Evolutionary conservation across 1,284 basidiomycete species (phyloP), one percentile per base, ranked within the genome.

Genomic region (Earliella scabrosa): DNA sequence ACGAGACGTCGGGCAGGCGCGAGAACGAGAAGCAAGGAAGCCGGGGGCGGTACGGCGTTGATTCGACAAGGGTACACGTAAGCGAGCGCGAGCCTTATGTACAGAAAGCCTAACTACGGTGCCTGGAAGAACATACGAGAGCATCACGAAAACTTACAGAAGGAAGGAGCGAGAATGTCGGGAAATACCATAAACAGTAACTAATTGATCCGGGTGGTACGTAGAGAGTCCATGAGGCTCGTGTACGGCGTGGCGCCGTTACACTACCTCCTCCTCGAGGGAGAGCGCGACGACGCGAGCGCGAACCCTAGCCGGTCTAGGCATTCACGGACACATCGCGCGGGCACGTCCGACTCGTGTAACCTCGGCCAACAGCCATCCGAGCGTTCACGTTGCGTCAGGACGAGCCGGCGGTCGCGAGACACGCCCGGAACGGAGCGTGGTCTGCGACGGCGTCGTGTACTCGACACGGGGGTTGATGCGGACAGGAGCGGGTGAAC

Each of bases 361-460:
- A n/a, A n/a, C n/a, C n/a, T 31, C 34, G 14, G 38, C 13, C 10
- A 41, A 32, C 44, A 46, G 39, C 39, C 54, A 51, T 34, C 54
- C 47, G 34, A 43, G 38, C 24, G 43, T 6, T 43, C 26, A 58
- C 45, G n/a, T n/a, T n/a, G 40, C 50, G 21, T 58, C 50, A 16
- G 18, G 52, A 18, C 45, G 50, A 14, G 52, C 43, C 14, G 24
- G 58, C 32, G 50, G 57, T 26, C 31, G 35, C 1, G 57, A 45
- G 50, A 59, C 53, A 26, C 53, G 40, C 24, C 53, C 41, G 13
- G 53, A 55, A 24, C 41, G 45, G 46, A 55, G 53, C 36, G 43
- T 59, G 13, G 58, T 59, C 46, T 32, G 43, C 43, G 50, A 45
- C 16, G 53, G 58, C 24, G 46, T 52, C 29, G 14, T 36, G 36